Percentiles rank a stretch among this genome's conserved stretches.
phyloP scores from a whole-genome alignment of 2,329 filamentous ascomycete genomes.

The Chaetomium sp. region DNA sequence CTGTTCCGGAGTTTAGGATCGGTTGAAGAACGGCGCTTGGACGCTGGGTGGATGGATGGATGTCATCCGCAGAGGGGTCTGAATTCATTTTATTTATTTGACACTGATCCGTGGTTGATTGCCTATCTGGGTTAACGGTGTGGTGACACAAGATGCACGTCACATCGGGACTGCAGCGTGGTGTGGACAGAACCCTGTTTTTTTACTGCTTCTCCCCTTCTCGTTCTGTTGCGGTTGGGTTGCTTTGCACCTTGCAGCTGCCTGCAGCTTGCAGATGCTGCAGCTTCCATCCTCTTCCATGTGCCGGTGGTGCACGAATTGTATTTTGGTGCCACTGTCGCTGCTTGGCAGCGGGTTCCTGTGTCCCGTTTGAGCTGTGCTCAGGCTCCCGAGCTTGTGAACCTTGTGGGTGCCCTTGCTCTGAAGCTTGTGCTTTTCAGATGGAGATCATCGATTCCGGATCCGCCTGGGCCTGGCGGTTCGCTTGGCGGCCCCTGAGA shows the following conservation, averaged over 20 bases:
- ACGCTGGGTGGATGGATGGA: neutral
- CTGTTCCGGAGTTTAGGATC: neutral
- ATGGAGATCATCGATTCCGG: neutral
- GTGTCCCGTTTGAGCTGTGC: neutral
- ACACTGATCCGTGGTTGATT: neutral
- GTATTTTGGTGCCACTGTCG: neutral
- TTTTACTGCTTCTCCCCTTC: neutral
- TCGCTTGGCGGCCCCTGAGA: neutral
- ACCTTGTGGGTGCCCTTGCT: neutral
- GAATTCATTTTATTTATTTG: neutral
- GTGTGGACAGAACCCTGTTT: neutral
- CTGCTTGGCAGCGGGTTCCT: constrained; percentile 5
- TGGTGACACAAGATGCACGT: neutral
- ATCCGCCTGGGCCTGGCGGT: constrained; percentile 3
- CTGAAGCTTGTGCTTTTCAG: neutral
- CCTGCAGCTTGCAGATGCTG: constrained; percentile 8
- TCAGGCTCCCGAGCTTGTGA: neutral
- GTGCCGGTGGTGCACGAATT: constrained; percentile 2
- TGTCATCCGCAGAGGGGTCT: neutral
- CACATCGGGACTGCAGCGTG: neutral
- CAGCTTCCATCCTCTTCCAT: constrained; percentile 8
- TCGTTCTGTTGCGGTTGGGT: neutral
- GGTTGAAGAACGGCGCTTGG: neutral
- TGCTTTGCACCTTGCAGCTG: constrained; percentile 5
- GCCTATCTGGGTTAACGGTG: neutral